Evolutionary conservation across 2,329 filamentous ascomycete species (phyloP).

Genomic region (Aureobasidium sp.): DNA sequence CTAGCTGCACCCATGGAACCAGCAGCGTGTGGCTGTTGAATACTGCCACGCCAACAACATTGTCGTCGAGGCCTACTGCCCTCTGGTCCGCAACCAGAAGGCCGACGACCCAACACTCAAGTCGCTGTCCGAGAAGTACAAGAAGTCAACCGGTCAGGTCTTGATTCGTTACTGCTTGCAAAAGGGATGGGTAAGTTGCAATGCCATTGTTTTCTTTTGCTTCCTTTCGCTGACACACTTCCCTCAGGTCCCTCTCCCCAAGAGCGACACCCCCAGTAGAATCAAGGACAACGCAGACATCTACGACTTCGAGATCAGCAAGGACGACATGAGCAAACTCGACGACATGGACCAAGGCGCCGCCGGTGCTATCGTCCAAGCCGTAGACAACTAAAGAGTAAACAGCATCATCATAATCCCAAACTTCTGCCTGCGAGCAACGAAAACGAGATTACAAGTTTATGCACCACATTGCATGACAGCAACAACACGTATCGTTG

Average conservation of each 20-base stretch:
- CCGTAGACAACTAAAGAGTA: slow-evolving; percentile 21
- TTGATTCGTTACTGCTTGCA: slow-evolving; percentile 75
- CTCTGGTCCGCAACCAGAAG: slow-evolving; percentile 61
- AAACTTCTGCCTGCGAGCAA: neutral
- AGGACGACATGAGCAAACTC: slow-evolving; percentile 48
- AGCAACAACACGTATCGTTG: neutral
- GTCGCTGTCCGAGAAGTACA: slow-evolving; percentile 60
- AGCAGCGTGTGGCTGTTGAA: slow-evolving; percentile 50
- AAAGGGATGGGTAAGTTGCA: slow-evolving; percentile 51
- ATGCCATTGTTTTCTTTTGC: neutral
- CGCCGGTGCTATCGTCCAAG: slow-evolving; percentile 25
- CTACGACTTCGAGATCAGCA: slow-evolving; percentile 49
- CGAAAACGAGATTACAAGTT: neutral
- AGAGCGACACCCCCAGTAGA: slow-evolving; percentile 59
- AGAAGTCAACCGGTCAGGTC: slow-evolving; percentile 66
- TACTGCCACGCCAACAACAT: slow-evolving; percentile 53
- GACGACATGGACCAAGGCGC: slow-evolving; percentile 39
- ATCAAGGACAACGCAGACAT: slow-evolving; percentile 59
- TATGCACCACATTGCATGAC: neutral
- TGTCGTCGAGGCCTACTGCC: slow-evolving; percentile 55
- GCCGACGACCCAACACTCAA: slow-evolving; percentile 59
- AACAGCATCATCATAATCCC: too few relatives aligned
- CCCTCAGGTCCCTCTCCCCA: slow-evolving; percentile 49
- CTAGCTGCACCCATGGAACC: slow-evolving; percentile 63
- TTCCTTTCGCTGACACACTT: neutral